phyloP scores from a whole-genome alignment of 2,329 filamentous ascomycete species.

The Cordyceps militaris region DNA sequence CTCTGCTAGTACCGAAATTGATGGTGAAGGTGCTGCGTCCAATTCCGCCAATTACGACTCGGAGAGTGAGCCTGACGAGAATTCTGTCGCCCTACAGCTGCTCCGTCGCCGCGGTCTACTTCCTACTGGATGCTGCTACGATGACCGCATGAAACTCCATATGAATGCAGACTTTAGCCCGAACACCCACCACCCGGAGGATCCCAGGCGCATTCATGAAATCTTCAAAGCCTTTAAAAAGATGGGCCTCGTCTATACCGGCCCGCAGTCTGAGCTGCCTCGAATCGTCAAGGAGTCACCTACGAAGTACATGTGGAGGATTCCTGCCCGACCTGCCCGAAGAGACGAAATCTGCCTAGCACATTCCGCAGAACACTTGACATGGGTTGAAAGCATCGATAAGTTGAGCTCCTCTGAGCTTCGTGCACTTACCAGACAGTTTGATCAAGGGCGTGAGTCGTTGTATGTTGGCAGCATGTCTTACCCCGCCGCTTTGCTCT shows the following conservation, averaged over 20 bases:
- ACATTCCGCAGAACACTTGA: slow-evolving; percentile 69
- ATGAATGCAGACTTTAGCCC: slow-evolving; percentile 71
- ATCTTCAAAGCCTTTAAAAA: slow-evolving; percentile 87
- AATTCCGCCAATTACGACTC: slow-evolving; percentile 27
- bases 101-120: slow-evolving; percentile 43
- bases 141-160: slow-evolving; percentile 92
- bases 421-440: slow-evolving; percentile 53
- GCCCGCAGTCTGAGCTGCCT: slow-evolving; percentile 47
- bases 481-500: slow-evolving; percentile 72
- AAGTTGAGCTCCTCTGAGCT: slow-evolving; percentile 56
- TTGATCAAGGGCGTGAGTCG: slow-evolving; percentile 63
- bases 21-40: slow-evolving; percentile 22
- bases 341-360: slow-evolving; percentile 72
- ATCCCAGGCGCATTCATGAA: slow-evolving; percentile 82
- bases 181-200: slow-evolving; percentile 83
- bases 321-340: slow-evolving; percentile 70
- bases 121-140: slow-evolving; percentile 77
- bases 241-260: slow-evolving; percentile 66
- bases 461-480: slow-evolving; percentile 80
- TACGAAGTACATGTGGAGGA: slow-evolving; percentile 64
- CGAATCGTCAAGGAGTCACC: slow-evolving; percentile 46
- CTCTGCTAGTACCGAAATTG: slow-evolving; percentile 4
- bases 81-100: slow-evolving; percentile 31
- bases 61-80: slow-evolving; percentile 28
- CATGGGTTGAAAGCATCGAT: slow-evolving; percentile 62